Evolutionary conservation across 2,329 filamentous ascomycete genomes (phyloP).

Genomic region (Monilinia fructicola): DNA sequence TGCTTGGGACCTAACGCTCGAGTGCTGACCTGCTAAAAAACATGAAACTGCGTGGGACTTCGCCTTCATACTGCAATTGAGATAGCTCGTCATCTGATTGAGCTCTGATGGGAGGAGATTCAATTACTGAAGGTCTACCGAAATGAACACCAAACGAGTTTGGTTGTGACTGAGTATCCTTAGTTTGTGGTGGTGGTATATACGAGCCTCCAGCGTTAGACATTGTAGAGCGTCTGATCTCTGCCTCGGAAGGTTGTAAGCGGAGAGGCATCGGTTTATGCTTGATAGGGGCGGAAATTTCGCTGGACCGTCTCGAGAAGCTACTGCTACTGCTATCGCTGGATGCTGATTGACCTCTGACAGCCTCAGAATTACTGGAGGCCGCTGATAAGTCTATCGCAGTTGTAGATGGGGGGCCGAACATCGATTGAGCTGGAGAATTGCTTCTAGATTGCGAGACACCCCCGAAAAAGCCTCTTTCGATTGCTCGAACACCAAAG

Average conservation of each 20-base stretch:
- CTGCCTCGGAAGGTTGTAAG: conserved; percentile 12
- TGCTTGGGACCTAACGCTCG: conserved; percentile 6
- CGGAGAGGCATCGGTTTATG: conserved; percentile 16
- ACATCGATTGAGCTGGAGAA: conserved; percentile 23
- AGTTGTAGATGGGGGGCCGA: conserved; percentile 11
- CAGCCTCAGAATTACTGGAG: conserved; percentile 2
- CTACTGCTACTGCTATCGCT: background rate
- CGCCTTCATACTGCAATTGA: background rate
- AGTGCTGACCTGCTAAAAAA: conserved; percentile 7
- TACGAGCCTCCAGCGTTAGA: conserved; percentile 2
- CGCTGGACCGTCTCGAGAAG: background rate
- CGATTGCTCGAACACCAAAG: conserved; percentile 30
- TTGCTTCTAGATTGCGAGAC: conserved; percentile 27
- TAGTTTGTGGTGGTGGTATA: conserved; percentile 8
- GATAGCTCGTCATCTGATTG: conserved; percentile 13
- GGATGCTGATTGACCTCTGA: background rate
- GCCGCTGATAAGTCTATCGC: background rate
- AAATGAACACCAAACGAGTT: background rate
- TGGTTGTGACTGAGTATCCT: background rate
- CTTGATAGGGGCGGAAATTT: conserved; percentile 6
- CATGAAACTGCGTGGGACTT: conserved; percentile 11
- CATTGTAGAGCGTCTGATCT: conserved; percentile 8
- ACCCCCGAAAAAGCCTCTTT: conserved; percentile 28
- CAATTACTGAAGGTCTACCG: background rate
- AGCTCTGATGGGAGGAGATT: background rate